Evolutionary conservation across 257 asterid species (phyloP).

Genomic region (Ajuga chamaepitys): DNA sequence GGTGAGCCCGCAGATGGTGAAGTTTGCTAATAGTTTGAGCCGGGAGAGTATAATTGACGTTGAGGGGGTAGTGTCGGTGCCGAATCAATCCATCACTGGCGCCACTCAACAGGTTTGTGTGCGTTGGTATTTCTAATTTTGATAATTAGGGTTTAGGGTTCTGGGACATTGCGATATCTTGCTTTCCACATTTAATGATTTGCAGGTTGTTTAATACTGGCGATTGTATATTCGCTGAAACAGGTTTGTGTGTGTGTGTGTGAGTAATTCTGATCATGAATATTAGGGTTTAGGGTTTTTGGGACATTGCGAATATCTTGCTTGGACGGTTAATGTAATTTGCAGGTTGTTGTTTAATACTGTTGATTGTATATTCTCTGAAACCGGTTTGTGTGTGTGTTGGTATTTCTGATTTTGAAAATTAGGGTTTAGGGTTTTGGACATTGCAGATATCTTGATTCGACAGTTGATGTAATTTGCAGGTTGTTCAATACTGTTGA

Average conservation of each 20-base stretch:
- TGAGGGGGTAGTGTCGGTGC: conserved; percentile 70
- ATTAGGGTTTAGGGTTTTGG: neutral
- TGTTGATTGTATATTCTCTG: no score
- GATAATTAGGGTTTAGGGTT: neutral
- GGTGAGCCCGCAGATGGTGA: conserved; percentile 77
- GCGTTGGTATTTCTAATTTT: neutral
- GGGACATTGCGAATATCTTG: no score
- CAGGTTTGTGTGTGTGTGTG: conserved; percentile 44
- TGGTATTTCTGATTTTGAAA: neutral
- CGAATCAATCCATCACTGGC: conserved; percentile 52
- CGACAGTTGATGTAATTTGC: no score
- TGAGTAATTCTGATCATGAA: neutral
- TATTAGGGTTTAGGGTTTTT: neutral
- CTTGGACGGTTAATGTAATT: no score
- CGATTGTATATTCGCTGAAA: no score
- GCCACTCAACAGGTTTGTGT: conserved; percentile 71
- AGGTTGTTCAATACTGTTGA: no score
- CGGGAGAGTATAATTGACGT: conserved; percentile 66
- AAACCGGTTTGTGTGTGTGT: neutral
- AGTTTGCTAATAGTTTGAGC: conserved; percentile 59
- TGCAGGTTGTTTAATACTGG: no score
- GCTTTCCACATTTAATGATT: no score
- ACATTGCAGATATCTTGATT: no score
- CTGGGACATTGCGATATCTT: no score
- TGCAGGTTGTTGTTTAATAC: no score